Conservation (phyloP, 164 flowering plant genomes). For the Tinospora cordifolia region DNA sequence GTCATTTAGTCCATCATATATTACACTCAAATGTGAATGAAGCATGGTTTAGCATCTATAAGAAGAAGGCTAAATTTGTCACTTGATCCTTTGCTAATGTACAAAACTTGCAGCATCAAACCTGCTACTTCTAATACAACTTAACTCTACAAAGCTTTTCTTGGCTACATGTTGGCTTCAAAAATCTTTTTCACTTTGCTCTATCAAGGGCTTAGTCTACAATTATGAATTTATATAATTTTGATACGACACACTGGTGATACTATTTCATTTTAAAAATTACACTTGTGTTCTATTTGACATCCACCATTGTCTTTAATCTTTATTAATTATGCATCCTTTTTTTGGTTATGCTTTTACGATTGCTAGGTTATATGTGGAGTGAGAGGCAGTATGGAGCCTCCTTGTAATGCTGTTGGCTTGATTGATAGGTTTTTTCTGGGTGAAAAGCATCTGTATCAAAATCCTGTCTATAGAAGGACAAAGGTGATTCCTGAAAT, state of each 20-base stretch:
- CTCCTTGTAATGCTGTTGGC: conserved; percentile 84
- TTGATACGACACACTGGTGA: background rate
- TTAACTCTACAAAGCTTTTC: too few species aligned
- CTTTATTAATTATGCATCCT: background rate
- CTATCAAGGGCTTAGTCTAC: too few species aligned
- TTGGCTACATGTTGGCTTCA: too few species aligned
- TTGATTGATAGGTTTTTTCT: conserved; percentile 57
- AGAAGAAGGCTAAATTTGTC: too few species aligned
- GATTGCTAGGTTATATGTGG: conserved; percentile 58
- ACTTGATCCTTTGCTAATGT: background rate
- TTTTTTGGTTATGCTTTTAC: conserved; percentile 3
- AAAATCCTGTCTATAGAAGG: conserved; percentile 70
- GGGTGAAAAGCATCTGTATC: conserved; percentile 66
- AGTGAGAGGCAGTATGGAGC: conserved; percentile 62
- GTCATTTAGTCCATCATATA: too few species aligned
- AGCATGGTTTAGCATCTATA: too few species aligned
- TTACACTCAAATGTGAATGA: too few species aligned
- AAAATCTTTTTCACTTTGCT: too few species aligned
- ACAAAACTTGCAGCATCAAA: background rate
- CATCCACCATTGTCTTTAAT: background rate
- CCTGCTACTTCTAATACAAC: too few species aligned
- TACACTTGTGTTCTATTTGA: background rate
- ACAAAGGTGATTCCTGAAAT: conserved; percentile 37
- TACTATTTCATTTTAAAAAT: background rate
- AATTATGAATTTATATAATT: too few species aligned